These are phyloP conservation scores for Maudiozyma bulderi DNA, from an alignment of 805 yeast genomes.

Conservation along the genomic window DNA sequence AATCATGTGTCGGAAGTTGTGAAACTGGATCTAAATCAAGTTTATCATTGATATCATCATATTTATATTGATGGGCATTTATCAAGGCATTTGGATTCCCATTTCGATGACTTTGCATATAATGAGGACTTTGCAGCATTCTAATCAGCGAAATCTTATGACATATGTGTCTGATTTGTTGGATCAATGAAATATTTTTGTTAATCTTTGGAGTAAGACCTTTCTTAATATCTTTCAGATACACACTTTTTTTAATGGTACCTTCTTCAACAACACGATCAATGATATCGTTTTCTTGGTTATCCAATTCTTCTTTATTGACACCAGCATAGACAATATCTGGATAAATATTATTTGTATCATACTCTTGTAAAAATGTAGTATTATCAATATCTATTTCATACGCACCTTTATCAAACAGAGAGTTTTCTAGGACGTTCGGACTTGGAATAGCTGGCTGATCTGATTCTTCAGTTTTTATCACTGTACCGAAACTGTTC, in stretches of 20 bases:
- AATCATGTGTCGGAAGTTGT: slow-evolving; percentile 60
- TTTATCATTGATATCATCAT: slow-evolving; percentile 44
- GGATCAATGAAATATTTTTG: slow-evolving; percentile 68
- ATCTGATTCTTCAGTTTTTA: slow-evolving; percentile 23
- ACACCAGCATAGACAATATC: slow-evolving; percentile 46
- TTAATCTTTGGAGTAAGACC: slow-evolving; percentile 56
- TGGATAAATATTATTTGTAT: slow-evolving; percentile 73
- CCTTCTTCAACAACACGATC: slow-evolving; percentile 32
- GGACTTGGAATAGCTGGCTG: neutral
- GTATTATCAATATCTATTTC: slow-evolving; percentile 45
- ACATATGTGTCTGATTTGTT: slow-evolving; percentile 78
- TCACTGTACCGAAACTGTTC: slow-evolving; percentile 28
- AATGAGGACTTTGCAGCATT: slow-evolving; percentile 57
- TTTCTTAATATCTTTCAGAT: slow-evolving; percentile 34
- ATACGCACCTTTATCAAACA: slow-evolving; percentile 33
- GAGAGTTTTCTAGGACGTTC: slow-evolving; percentile 1
- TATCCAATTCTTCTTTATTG: slow-evolving; percentile 37
- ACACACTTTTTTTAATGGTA: slow-evolving; percentile 24
- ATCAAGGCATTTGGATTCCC: slow-evolving; percentile 13
- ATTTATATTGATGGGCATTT: slow-evolving; percentile 18
- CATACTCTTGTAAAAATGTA: slow-evolving; percentile 72
- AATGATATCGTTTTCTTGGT: slow-evolving; percentile 36
- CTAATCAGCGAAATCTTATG: slow-evolving; percentile 80
- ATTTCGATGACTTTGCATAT: slow-evolving; percentile 11
- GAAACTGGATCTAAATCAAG: slow-evolving; percentile 79